Percentiles rank a stretch among this genome's conserved stretches.
These are phyloP conservation scores for Claviceps humidiphila DNA, from an alignment of 2,329 filamentous ascomycete species.

Conservation along the genomic window DNA sequence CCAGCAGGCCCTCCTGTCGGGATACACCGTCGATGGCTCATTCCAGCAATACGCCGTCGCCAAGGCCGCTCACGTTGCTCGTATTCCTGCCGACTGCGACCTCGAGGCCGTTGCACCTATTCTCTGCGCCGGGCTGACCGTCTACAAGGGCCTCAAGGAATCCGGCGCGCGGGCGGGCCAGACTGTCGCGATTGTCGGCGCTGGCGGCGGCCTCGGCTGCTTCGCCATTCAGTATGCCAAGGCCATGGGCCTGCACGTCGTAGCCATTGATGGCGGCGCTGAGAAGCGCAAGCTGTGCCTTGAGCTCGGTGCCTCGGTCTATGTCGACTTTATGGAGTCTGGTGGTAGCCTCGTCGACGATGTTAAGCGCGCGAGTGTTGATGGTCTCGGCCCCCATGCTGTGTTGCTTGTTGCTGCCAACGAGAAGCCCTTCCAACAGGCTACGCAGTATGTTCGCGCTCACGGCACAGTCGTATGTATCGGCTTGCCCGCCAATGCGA, in stretches of 20 bases:
- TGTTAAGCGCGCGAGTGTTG: slow-evolving; percentile 60
- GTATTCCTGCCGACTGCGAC: slow-evolving; percentile 62
- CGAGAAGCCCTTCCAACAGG: slow-evolving; percentile 94
- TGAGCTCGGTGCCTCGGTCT: slow-evolving; percentile 56
- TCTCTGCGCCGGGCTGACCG: slow-evolving; percentile 74
- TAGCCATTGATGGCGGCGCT: slow-evolving; percentile 72
- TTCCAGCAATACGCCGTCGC: slow-evolving; percentile 90
- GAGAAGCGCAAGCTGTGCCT: slow-evolving; percentile 54
- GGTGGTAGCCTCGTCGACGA: slow-evolving; percentile 50
- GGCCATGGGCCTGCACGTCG: slow-evolving; percentile 71
- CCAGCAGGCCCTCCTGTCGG: slow-evolving; percentile 59
- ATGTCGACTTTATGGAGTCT: slow-evolving; percentile 55
- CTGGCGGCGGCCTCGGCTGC: slow-evolving; percentile 68
- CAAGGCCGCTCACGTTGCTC: slow-evolving; percentile 74
- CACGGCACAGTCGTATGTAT: slow-evolving; percentile 78
- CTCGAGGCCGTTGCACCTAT: slow-evolving; percentile 70
- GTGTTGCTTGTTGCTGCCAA: slow-evolving; percentile 74
- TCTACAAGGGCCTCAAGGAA: slow-evolving; percentile 87
- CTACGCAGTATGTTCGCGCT: slow-evolving; percentile 73
- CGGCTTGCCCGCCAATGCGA: slow-evolving; percentile 70
- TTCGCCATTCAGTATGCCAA: slow-evolving; percentile 77
- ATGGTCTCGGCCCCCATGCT: slow-evolving; percentile 75
- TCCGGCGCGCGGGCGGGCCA: slow-evolving; percentile 62
- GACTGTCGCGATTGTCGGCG: slow-evolving; percentile 72
- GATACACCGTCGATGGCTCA: slow-evolving; percentile 83